A percentile compares a stretch with the other conserved stretches of the same genome.
phyloP scores from a whole-genome alignment of 345 rosid species.

The Stellera chamaejasme region DNA sequence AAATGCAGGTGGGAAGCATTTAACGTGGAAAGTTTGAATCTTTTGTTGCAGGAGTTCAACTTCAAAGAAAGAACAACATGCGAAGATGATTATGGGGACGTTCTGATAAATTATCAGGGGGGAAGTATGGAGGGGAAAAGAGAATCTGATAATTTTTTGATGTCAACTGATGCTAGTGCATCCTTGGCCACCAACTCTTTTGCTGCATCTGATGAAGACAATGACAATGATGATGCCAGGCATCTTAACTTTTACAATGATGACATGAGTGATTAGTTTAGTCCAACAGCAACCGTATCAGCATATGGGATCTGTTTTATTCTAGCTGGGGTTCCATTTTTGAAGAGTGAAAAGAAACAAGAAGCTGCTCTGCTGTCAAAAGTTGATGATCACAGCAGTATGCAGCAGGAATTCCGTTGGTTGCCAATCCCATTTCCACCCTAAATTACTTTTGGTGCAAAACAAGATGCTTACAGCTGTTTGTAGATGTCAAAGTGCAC shows the following conservation, averaged over 20 bases:
- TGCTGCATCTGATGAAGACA: conserved; percentile 2
- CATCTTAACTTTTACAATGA: conserved; percentile 34
- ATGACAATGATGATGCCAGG: conserved; percentile 16
- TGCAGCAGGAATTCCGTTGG: neutral
- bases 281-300: neutral
- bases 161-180: conserved; percentile 11
- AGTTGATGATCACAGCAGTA: neutral
- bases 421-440: neutral
- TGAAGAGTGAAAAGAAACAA: too few species aligned
- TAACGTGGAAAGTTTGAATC: too few species aligned
- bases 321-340: too few species aligned
- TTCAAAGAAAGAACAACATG: conserved; percentile 16
- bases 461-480: too few species aligned
- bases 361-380: neutral
- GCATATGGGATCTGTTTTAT: too few species aligned
- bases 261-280: conserved; percentile 24
- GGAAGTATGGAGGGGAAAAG: conserved; percentile 12
- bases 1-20: neutral
- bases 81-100: conserved; percentile 10
- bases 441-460: too few species aligned
- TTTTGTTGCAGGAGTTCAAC: conserved; percentile 10
- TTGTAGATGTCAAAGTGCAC: too few species aligned
- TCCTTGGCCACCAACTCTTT: conserved; percentile 12
- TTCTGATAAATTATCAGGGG: conserved; percentile 14
- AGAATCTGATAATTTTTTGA: conserved; percentile 12